Base-by-base conservation (phyloP, 805 yeast species). In the Wickerhamiella parazyma region DNA sequence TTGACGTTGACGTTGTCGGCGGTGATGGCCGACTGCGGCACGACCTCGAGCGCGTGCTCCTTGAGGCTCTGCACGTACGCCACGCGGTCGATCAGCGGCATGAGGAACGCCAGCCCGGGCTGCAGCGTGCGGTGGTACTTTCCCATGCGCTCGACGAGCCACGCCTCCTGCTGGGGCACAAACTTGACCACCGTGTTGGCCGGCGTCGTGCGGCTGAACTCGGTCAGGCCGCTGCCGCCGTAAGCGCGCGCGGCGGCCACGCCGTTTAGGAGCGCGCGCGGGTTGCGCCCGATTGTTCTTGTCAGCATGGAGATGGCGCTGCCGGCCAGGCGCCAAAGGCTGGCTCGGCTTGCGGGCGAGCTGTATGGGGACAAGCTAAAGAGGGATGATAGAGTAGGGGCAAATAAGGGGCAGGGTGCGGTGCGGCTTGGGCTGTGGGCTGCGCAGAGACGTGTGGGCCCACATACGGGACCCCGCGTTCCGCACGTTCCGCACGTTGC, bases 61-160 rank as follows among this genome's bases (percentile, higher is more conserved):
- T 84, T 84, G 47, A 83, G 64, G 3, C 84, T 75, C 63, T 83
- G 87, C 31, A 84, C 94, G 54, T 83, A 84, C 41, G 79, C 76
- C 55, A 83, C 79, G 52, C 72, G 73, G 60, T 83, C 94, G 25
- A 84, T 49, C 45, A 83, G 60, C 3, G 94, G 94, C 8, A 80
- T 47, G 51, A 83, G 62, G 22, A 83, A 59, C 1, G 91, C 85
- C 29, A 82, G 64, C 11, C 94, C 94, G 0, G 94, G 94, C 33
- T 75, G 70, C 47, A 84, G 67, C 18, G 75, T 71, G 41, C 75
- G 56, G 51, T 76, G 71, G 66, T 81, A 83, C 57, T 79, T 80
- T 25, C 94, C 94, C 94, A 83, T 83, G 49, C 94, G 68, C 61
- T 83, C 94, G 16, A 83, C 94, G 16, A 83, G 75, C 86, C 91